These are phyloP conservation scores for Salix dunnii DNA, from an alignment of 345 rosid genomes.

Conservation along the genomic window DNA sequence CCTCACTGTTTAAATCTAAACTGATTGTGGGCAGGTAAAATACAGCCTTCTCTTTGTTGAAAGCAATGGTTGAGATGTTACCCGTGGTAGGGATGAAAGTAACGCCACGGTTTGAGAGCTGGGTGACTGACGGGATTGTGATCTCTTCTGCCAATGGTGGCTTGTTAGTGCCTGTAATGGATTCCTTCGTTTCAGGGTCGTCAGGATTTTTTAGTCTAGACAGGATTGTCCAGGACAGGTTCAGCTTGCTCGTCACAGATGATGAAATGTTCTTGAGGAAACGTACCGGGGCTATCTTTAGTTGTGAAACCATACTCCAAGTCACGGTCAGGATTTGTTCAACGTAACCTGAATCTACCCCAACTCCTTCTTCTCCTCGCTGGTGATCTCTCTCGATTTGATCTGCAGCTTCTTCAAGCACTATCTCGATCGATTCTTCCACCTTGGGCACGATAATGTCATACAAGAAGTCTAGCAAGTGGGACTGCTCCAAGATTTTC, in stretches of 20 bases:
- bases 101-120: slow-evolving; percentile 48
- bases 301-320: slow-evolving; percentile 27
- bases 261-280: slow-evolving; percentile 29
- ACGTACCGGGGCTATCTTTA: slow-evolving; percentile 15
- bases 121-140: slow-evolving; percentile 58
- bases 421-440: slow-evolving; percentile 21
- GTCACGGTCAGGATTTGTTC: slow-evolving; percentile 20
- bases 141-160: slow-evolving; percentile 69
- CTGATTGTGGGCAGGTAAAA: slow-evolving; percentile 57
- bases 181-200: slow-evolving; percentile 7
- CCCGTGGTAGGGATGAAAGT: slow-evolving; percentile 39
- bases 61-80: slow-evolving; percentile 39
- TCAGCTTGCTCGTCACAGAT: slow-evolving; percentile 29
- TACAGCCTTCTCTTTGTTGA: slow-evolving; percentile 34
- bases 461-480: slow-evolving; percentile 57
- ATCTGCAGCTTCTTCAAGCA: slow-evolving; percentile 7
- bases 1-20: slow-evolving; percentile 58
- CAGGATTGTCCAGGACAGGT: slow-evolving; percentile 48
- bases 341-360: slow-evolving; percentile 10
- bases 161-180: slow-evolving; percentile 12
- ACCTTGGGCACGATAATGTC: slow-evolving; percentile 40
- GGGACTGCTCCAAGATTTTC: slow-evolving; percentile 28
- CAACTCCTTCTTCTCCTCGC: slow-evolving; percentile 13
- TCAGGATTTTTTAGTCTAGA: slow-evolving; percentile 30
- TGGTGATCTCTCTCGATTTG: slow-evolving; percentile 8